Base-by-base conservation (phyloP, 768 basidiomycete genomes). In the Sporobolomyces roseus region DNA sequence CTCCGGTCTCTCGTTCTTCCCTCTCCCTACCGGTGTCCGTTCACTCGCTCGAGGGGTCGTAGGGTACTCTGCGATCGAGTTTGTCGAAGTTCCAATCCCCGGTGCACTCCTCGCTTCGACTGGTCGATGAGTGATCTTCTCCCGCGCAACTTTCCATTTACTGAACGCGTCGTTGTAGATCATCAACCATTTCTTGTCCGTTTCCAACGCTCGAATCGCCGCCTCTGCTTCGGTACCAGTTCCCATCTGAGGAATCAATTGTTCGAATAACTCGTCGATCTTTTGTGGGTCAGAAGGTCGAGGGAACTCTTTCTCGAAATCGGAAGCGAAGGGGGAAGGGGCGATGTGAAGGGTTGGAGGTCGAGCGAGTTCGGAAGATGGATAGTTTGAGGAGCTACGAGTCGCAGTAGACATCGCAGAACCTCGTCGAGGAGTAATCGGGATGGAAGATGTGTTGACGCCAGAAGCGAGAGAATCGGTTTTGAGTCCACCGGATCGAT, bases 111-210 rank as follows among this genome's bases (percentile, higher is more conserved):
- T 51, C 49, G 61, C 64, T 55, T 74, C 70, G 36, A 64, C 62
- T 63, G 66, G 72, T 56, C 60, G 65, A 32, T 86, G 85, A 63
- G 86, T 85, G 69, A 86, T 84, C 73, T 85, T 83, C 69, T 81
- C 83, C 75, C 84, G 85, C 74, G 87, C 86, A 53, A 87, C 86
- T 73, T 84, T 85, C 87, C 88, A 91, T 49, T 88, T 84, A 61
- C 88, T 82, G 62, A 88, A 87, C 74, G 89, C 88, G 72, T 90
- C 88, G 65, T 85, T 89, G 77, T 88, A 84, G 9, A 99, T 88
- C 77, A 98, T 85, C 71, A 83, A 82, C 93, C 94, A 99, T 80
- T 97, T 97, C 78, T 91, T 90, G 35, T 91, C 88, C 29, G 89
- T 83, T 21, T 84, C 74, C 64, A 90, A 80, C 66, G 83, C 79